Percentiles rank a stretch among this genome's conserved stretches.
These are phyloP conservation scores for Parmelia sp. DNA, from an alignment of 495 filamentous ascomycete species.

Conservation along the genomic window DNA sequence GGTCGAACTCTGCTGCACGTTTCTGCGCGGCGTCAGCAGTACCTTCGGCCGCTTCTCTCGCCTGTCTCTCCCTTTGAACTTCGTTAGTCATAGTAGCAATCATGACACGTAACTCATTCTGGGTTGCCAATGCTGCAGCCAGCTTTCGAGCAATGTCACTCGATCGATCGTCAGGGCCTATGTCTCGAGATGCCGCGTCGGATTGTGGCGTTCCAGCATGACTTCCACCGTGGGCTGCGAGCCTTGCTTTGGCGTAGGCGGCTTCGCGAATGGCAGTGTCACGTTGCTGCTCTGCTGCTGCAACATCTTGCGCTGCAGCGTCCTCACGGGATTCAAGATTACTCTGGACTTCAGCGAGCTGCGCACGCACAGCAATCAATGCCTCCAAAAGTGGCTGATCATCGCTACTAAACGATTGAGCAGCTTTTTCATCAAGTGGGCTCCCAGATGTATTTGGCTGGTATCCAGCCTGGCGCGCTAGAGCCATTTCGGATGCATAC, in stretches of 20 bases:
- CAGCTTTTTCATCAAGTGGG: constrained; percentile 68
- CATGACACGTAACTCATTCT: constrained; percentile 66
- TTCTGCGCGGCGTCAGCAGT: constrained; percentile 75
- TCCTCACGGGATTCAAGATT: constrained; percentile 81
- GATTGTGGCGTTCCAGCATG: constrained; percentile 63
- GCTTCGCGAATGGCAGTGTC: constrained; percentile 90
- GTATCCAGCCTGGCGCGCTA: constrained; percentile 86
- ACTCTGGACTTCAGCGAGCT: constrained; percentile 75
- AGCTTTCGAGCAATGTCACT: constrained; percentile 76
- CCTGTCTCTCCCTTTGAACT: constrained; percentile 70
- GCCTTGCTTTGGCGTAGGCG: constrained; percentile 86
- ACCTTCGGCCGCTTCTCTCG: constrained; percentile 79
- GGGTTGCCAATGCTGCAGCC: constrained; percentile 67
- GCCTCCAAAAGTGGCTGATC: constrained; percentile 91
- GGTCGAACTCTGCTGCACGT: constrained; percentile 77
- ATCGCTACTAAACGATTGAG: constrained; percentile 77
- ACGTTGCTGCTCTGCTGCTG: constrained; percentile 85
- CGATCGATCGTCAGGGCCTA: constrained; percentile 56
- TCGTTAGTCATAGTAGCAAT: constrained; percentile 62
- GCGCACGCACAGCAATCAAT: constrained; percentile 79
- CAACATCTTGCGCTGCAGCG: constrained; percentile 78
- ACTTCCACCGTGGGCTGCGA: constrained; percentile 75
- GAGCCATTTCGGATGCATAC: constrained; percentile 90
- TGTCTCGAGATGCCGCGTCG: constrained; percentile 52
- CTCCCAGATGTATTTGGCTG: constrained; percentile 62